Conservation (phyloP, 169 alveolate genomes). For the Babesia divergens region DNA sequence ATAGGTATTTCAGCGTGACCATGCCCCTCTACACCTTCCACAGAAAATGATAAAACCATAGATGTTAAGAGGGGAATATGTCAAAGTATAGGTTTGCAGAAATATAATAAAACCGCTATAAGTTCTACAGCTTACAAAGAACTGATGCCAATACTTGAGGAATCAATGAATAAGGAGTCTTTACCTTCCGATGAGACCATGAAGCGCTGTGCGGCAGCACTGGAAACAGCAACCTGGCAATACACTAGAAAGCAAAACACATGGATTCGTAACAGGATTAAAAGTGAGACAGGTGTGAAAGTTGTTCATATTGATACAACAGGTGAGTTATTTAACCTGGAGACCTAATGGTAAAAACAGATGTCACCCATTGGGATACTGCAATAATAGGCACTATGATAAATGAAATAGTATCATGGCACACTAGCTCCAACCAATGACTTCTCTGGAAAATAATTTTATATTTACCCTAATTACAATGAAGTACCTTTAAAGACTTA, state of each 20-base stretch:
- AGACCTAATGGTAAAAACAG: not conserved
- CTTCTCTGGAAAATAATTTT: too few species aligned
- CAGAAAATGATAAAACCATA: constrained; percentile 37
- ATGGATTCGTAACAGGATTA: constrained; percentile 70
- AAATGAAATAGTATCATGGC: not conserved
- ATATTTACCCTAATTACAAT: too few species aligned
- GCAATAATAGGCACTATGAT: not conserved
- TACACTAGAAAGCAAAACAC: constrained; percentile 72
- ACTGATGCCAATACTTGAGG: constrained; percentile 57
- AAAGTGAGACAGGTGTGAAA: constrained; percentile 7
- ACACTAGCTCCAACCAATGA: too few species aligned
- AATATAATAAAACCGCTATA: not conserved
- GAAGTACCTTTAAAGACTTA: too few species aligned
- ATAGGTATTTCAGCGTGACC: constrained; percentile 21
- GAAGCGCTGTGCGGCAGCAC: constrained; percentile 48
- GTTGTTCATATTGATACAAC: constrained; percentile 22
- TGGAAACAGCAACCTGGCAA: constrained; percentile 69
- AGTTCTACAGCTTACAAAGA: constrained; percentile 70
- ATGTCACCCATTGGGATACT: not conserved
- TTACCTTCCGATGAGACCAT: constrained; percentile 19
- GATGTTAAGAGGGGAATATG: constrained; percentile 38
- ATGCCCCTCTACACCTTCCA: constrained; percentile 5
- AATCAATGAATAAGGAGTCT: constrained; percentile 4
- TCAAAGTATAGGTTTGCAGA: constrained; percentile 49
- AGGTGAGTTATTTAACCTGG: constrained; percentile 2